Evolutionary conservation across 2,329 filamentous ascomycete species (phyloP), one percentile per base, ranked within the genome.

Genomic region (Beauveria scarabaeidicola): DNA sequence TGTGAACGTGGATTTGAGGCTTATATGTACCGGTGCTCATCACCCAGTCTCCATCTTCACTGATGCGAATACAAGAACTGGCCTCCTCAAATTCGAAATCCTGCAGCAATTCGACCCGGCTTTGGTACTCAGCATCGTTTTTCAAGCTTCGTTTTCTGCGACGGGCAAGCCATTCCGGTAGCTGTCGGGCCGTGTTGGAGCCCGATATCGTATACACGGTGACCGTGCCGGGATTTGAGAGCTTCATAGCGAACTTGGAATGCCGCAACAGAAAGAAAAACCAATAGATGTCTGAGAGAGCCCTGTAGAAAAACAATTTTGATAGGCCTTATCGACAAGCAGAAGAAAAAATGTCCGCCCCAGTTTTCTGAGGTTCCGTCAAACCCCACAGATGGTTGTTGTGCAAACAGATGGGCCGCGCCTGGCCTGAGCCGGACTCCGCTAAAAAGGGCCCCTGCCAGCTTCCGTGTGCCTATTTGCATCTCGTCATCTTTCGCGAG

Each of bases 61-160:
- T 96, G 63, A 94, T 84, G 53, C 91, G 84, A 63, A 99, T 85
- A 70, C 93, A 97, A 66, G 87, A 85, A 70, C 91, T 96, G 44
- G 95, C 93, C 75, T 96, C 92, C 68, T 97, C 92, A 68, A 99
- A 97, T 70, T 95, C 92, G 73, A 99, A 99, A 70, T 99, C 94
- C 69, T 99, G 94, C 41, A 99, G 82, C 60, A 99, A 80, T 74
- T 99, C 94, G 66, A 99, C 87, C 65, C 94, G 88, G 72, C 91
- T 96, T 64, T 92, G 88, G 74, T 93, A 97, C 70, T 97, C 93
- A 62, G 89, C 81, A 70, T 97, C 93, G 66, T 93, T 86, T 75
- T 97, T 97, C 66, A 97, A 77, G 70, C 90, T 95, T 71, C 89
- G 83, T 79, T 97, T 97, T 71, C 93, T 82, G 67, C 91, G 88